phyloP scores from a whole-genome alignment of 345 rosid genomes.

The Aegle marmelos region DNA sequence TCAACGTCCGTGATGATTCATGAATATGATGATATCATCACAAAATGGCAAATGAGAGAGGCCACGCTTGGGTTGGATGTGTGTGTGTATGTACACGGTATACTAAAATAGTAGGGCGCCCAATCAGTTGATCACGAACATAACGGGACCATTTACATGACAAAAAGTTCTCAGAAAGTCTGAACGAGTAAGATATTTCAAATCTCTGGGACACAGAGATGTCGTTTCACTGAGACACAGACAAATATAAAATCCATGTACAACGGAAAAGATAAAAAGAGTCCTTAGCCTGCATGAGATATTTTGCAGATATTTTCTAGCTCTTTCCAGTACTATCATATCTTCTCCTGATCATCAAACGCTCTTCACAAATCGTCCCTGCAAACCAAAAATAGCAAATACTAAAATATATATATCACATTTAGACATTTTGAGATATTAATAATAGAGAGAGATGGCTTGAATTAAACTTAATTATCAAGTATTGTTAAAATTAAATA shows the following conservation, averaged over 20 bases:
- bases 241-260: background rate
- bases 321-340: background rate
- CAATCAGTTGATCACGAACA: background rate
- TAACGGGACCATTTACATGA: background rate
- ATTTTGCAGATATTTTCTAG: constrained; percentile 25
- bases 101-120: background rate
- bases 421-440: too few relatives aligned
- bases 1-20: background rate
- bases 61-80: background rate
- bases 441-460: too few relatives aligned
- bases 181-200: background rate
- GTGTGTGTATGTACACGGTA: too few relatives aligned
- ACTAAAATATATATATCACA: background rate
- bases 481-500: too few relatives aligned
- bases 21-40: background rate
- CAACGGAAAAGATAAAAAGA: background rate
- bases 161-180: background rate
- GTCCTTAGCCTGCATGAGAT: constrained; percentile 3
- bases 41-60: background rate
- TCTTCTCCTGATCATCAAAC: constrained; percentile 15
- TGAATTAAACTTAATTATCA: background rate
- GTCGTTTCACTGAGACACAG: background rate
- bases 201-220: background rate
- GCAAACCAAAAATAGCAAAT: constrained; percentile 13
- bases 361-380: constrained; percentile 65